Evolutionary conservation across 2,329 filamentous ascomycete species (phyloP), one percentile per base, ranked within the genome.

Genomic region (Diaporthe helianthi): DNA sequence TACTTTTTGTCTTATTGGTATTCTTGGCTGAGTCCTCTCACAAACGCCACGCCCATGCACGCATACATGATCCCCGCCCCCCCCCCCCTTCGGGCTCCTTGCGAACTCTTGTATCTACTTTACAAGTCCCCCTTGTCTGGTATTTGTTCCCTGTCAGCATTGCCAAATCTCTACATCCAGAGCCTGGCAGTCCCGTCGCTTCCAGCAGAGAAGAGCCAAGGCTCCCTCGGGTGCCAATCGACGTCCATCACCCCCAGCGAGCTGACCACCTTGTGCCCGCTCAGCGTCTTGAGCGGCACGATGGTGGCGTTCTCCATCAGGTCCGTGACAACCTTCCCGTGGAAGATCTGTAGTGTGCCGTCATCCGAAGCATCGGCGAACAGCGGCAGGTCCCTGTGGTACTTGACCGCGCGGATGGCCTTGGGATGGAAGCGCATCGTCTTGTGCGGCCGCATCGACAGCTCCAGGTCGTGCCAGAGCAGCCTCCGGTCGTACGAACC

Each of bases 281-380:
- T 91, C 60, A 99, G 86, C 76, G 97, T 93, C 86, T 98, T 99
- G 72, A 99, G 86, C 10, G 96, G 96, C 64, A 98, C 96, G 76
- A 99, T 97, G 17, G 92, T 97, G 8, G 96, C 94, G 77, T 97
- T 97, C 83, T 97, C 94, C 88, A 99, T 93, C 78, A 97, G 85
- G 79, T 99, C 96, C 71, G 90, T 93, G 36, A 97, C 94, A 33
- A 98, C 95, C 81, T 95, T 97, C 68, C 94, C 95, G 79, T 98
- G 95, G 88, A 98, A 98, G 66, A 99, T 92, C 80, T 99, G 96
- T 73, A 98, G 83, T 24, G 91, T 93, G 33, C 96, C 96, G 79
- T 99, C 96, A 78, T 99, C 97, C 79, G 92, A 96, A 24, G 93
- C 94, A 78, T 98, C 95, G 0, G 94, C 96, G 76, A 99, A 98